Evolutionary conservation across 441 rosid species (phyloP), one percentile per base, ranked within the genome.

Genomic region (Lepidium campestre): DNA sequence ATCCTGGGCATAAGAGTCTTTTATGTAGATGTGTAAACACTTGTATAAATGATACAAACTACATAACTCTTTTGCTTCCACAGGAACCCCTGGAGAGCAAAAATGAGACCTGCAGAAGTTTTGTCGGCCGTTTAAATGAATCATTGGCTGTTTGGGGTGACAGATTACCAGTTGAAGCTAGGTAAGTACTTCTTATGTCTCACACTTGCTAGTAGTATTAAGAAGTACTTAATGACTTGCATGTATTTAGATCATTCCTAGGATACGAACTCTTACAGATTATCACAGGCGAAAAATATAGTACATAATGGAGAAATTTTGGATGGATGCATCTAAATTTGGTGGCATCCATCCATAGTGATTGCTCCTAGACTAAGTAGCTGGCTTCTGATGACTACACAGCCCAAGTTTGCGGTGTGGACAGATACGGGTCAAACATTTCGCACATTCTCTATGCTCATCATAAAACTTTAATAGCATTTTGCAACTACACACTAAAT

Each of bases 361-460:
- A 65, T 65, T 77, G 86, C 90, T 87, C 90, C 85, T 55, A 87
- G 63, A 89, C 70, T 70, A 71, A 80, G 75, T 13, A 67, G 55
- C 73, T 83, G 91, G 89, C 85, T 85, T 89, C 65, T 63, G 93
- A 85, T 87, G 94, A 87, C 92, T 73, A 77, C 90, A 85, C 77
- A 74, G 77, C 73, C 47, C 62, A 73, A 84, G 86, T 69, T 55
- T 73, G 57, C 78, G 76, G 81, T 85, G 91, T 85, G 87, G 94
- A 86, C 86, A 84, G 87, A 84, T 83, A 87, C 86, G 86, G 83
- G 88, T 77, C 94, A 80, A 67, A 85, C 80, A 85, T 78, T 54
- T 56, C 44, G 22, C 65, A 37, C 25, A 59, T 60, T 36, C 58
- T 36, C 31, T 25, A n/a, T 66, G 49, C 42, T 17, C 14, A 52